phyloP scores from a whole-genome alignment of 23 red algal genomes.

The Gracilariopsis chorda region DNA sequence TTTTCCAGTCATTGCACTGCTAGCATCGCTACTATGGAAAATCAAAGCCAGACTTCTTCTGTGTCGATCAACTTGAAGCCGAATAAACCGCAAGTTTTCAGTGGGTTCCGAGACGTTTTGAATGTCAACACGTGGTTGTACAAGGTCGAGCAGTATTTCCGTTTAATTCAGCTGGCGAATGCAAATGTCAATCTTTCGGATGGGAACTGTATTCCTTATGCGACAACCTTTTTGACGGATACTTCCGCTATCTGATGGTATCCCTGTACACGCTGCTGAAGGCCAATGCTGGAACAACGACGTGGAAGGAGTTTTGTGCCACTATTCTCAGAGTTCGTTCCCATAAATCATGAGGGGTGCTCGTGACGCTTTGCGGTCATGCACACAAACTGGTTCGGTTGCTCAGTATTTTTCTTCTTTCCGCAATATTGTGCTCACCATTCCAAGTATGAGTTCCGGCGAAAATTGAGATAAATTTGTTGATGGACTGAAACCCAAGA shows the following conservation, averaged over 20 bases:
- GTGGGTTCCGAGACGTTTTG: not conserved
- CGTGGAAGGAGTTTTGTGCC: not conserved
- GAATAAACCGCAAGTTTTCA: not conserved
- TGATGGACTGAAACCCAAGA: not conserved
- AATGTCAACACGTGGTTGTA: too few relatives aligned
- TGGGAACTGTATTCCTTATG: not conserved
- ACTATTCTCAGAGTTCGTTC: not conserved
- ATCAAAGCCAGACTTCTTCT: too few relatives aligned
- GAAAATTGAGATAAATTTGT: not conserved
- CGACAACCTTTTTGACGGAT: not conserved
- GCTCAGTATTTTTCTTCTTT: not conserved
- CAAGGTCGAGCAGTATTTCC: not conserved
- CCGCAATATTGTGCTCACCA: not conserved
- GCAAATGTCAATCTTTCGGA: not conserved
- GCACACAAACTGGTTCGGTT: not conserved
- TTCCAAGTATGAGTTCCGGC: not conserved
- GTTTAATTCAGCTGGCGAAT: not conserved
- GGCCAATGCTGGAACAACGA: not conserved
- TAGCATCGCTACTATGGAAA: too few relatives aligned
- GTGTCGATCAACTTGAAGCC: too few relatives aligned
- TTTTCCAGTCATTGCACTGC: too few relatives aligned
- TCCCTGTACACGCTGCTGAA: not conserved
- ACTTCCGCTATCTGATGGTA: not conserved
- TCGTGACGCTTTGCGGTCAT: not conserved
- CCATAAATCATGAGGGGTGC: not conserved